Evolutionary conservation across 1,139 yeast genomes (phyloP).

Genomic region (Geotrichum australiense): DNA sequence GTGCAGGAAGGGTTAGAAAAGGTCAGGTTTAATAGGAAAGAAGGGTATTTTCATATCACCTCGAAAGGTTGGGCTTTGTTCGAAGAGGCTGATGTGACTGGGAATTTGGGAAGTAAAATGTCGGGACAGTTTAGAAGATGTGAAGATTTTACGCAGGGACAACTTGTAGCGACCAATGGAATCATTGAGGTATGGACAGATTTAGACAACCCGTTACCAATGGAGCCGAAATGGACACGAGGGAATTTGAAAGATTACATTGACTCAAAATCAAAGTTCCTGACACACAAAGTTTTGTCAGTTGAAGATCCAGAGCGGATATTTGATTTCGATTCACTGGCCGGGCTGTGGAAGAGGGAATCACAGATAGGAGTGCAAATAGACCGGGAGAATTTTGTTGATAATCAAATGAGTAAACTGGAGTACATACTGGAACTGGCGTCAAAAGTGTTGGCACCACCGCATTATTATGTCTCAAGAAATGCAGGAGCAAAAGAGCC

Average conservation of each 20-base stretch:
- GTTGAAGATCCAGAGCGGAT: constrained; percentile 22
- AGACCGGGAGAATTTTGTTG: constrained; percentile 21
- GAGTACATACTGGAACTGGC: constrained; percentile 20
- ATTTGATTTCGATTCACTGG: constrained; percentile 19
- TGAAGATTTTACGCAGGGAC: constrained; percentile 23
- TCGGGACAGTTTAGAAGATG: constrained; percentile 19
- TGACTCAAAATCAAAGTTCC: constrained; percentile 23
- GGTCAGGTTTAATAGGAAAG: constrained; percentile 21
- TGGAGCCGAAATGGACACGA: constrained; percentile 28
- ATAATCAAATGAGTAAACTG: constrained; percentile 13
- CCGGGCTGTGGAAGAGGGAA: constrained; percentile 21
- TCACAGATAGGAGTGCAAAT: constrained; percentile 16
- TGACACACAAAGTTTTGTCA: constrained; percentile 18
- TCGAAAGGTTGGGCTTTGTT: constrained; percentile 25
- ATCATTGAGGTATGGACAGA: constrained; percentile 24
- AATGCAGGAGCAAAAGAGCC: constrained; percentile 11
- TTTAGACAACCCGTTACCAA: constrained; percentile 21
- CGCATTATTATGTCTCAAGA: constrained; percentile 20
- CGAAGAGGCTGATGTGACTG: constrained; percentile 18
- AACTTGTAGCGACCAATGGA: constrained; percentile 19
- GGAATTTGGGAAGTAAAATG: not conserved
- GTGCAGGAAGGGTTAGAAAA: constrained; percentile 24
- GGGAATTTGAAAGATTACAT: constrained; percentile 25
- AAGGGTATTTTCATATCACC: constrained; percentile 21
- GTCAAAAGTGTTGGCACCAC: constrained; percentile 22